A percentile compares a stretch with the other conserved stretches of the same genome.
Evolutionary conservation across 352 stramenopile species (phyloP).

Genomic region (Phytophthora boehmeriae): DNA sequence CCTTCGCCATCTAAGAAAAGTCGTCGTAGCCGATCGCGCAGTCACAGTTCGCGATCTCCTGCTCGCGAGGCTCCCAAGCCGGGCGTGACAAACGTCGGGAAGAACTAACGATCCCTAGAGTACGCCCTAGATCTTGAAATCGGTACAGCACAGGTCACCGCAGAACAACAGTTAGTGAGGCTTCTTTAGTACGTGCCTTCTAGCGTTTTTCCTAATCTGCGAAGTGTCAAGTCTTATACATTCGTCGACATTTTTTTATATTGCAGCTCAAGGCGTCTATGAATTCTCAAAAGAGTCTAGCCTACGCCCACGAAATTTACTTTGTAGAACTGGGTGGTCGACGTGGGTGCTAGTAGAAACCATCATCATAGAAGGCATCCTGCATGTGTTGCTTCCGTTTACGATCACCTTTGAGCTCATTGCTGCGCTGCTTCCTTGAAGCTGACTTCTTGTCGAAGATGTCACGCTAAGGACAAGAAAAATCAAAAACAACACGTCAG

Average conservation of each 20-base stretch:
- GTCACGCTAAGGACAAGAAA: constrained; percentile 58
- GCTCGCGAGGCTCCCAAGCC: constrained; percentile 10
- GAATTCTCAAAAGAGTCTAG: neutral
- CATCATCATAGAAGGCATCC: constrained; percentile 72
- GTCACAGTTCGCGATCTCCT: constrained; percentile 40
- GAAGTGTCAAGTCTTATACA: constrained; percentile 35
- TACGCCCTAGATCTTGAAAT: constrained; percentile 30
- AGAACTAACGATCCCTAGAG: constrained; percentile 26
- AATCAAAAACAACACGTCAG: constrained; percentile 12
- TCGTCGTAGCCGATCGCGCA: constrained; percentile 61
- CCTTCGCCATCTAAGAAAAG: constrained; percentile 48
- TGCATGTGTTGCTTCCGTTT: constrained; percentile 82
- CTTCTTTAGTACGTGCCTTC: constrained; percentile 5
- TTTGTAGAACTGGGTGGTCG: constrained; percentile 3
- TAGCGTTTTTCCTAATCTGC: constrained; percentile 19
- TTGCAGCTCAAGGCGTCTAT: neutral
- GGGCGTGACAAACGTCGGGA: constrained; percentile 21
- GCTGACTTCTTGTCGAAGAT: constrained; percentile 86
- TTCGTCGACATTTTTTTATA: neutral
- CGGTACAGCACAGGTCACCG: constrained; percentile 24
- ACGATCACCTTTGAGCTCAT: constrained; percentile 79
- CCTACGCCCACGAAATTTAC: constrained; percentile 2
- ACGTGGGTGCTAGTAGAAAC: constrained; percentile 20
- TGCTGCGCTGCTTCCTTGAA: constrained; percentile 79
- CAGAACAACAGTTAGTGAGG: constrained; percentile 14